These are phyloP conservation scores for Austroboletus niveus DNA, from an alignment of 1,284 basidiomycete genomes.

Conservation along the genomic window DNA sequence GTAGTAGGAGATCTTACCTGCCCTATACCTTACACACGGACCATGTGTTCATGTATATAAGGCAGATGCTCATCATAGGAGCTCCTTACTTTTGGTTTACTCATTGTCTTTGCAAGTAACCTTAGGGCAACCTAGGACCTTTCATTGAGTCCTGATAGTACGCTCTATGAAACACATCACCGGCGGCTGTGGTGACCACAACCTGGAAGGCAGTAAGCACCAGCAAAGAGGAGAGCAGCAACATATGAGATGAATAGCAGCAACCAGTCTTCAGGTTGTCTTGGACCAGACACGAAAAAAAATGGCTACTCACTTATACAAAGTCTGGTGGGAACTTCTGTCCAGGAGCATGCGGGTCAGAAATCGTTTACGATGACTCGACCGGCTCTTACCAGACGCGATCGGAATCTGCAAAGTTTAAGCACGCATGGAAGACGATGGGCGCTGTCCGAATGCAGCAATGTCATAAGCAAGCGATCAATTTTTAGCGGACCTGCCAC, in stretches of 20 bases:
- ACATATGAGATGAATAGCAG: background rate
- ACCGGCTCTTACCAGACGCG: background rate
- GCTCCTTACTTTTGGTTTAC: too few species aligned
- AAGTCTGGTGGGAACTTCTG: conserved; percentile 1
- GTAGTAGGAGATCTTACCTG: too few species aligned
- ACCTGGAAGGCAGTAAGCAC: background rate
- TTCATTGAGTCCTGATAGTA: too few species aligned
- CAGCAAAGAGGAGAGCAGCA: background rate
- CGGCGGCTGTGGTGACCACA: background rate
- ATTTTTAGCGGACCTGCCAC: too few species aligned
- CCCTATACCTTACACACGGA: too few species aligned
- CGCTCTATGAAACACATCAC: conserved; percentile 23
- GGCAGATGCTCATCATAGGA: too few species aligned
- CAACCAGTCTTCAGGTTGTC: background rate
- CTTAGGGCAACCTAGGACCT: too few species aligned
- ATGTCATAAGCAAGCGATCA: too few species aligned
- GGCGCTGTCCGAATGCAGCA: too few species aligned
- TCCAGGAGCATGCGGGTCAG: background rate
- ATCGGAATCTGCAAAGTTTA: background rate
- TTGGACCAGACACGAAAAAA: background rate
- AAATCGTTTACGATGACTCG: background rate
- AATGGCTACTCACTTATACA: conserved; percentile 2
- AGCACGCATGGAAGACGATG: too few species aligned
- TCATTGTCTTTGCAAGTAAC: too few species aligned
- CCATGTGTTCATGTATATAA: too few species aligned